phyloP scores from a whole-genome alignment of 257 asterid species.

The Penstemon barbatus region DNA sequence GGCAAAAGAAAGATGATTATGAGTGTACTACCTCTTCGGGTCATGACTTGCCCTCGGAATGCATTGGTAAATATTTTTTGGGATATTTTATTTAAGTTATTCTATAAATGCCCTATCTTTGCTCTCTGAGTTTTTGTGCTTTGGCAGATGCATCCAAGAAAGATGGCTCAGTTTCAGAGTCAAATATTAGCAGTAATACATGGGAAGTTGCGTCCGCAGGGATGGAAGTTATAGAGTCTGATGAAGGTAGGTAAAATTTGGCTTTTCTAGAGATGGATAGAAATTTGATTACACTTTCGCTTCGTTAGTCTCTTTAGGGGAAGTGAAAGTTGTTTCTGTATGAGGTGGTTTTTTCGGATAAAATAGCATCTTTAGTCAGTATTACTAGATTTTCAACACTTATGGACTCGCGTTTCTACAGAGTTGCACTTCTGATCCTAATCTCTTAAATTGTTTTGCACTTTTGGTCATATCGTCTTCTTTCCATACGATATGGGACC shows the following conservation, averaged over 20 bases:
- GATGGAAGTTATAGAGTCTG: constrained; percentile 24
- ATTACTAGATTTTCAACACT: too few relatives aligned
- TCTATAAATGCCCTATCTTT: not conserved
- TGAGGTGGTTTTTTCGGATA: not conserved
- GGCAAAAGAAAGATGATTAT: constrained; percentile 32
- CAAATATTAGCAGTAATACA: constrained; percentile 21
- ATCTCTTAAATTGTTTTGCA: too few relatives aligned
- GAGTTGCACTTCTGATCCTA: too few relatives aligned
- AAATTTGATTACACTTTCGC: not conserved
- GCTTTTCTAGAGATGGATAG: constrained; percentile 3
- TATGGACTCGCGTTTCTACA: too few relatives aligned
- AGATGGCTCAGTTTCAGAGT: constrained; percentile 10
- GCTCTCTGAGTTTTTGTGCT: constrained; percentile 9
- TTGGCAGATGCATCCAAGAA: constrained; percentile 27
- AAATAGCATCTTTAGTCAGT: too few relatives aligned
- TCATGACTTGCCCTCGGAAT: constrained; percentile 27
- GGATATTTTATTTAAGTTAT: not conserved
- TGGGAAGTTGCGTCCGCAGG: constrained; percentile 19
- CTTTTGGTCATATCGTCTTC: too few relatives aligned
- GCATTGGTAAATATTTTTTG: constrained; percentile 32
- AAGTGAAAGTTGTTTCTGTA: not conserved
- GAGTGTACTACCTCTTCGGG: constrained; percentile 26
- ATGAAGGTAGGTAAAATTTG: constrained; percentile 38
- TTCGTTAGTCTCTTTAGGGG: not conserved
- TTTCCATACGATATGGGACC: too few relatives aligned